Evolutionary conservation across 768 basidiomycete genomes (phyloP), one percentile per base, ranked within the genome.

Genomic region (Boletus sp.): DNA sequence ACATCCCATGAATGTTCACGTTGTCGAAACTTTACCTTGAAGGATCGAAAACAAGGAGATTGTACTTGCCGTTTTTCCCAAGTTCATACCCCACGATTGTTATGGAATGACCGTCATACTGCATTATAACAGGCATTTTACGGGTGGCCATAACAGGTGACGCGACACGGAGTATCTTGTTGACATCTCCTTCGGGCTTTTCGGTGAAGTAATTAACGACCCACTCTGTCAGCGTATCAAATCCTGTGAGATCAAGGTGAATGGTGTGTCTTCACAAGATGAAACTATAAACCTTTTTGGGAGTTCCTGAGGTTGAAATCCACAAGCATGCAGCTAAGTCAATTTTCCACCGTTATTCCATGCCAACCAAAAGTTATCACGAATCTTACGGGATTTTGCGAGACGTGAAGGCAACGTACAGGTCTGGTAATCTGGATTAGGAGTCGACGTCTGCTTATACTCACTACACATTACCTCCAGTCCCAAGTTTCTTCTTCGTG

Each of bases 41-140:
- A 17, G 93, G 90, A 73, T 97, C 91, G 58, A 93, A 91, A 7
- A 80, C 74, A 14, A 96, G 74, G 9, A 97, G 76, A 58, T 82
- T 85, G 37, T 81, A 75, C 13, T 73, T 69, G 7, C 83, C 85
- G 15, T 74, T 74, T 60, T 78, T 81, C 50, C 74, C 76, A 37
- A 85, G 70, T 68, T 95, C 91, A 61, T 88, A 94, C 2, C 93
- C 93, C 3, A 97, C 78, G 13, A 97, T 83, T 5, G 87, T 87
- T 25, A 88, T 73, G n/a, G 93, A 97, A 72, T 97, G 93, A 0
- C 92, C 91, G 7, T 78, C 68, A 63, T 90, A 84, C 74, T 96
- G 87, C 47, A 96, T 74, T 40, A 96, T 85, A 30, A 97, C 64
- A 9, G 93, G 93, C 81, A 92, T 85, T 61, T 79, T 83, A 21